These are phyloP conservation scores for Stevia rebaudiana DNA, from an alignment of 140 eudicot species.

Conservation along the genomic window DNA sequence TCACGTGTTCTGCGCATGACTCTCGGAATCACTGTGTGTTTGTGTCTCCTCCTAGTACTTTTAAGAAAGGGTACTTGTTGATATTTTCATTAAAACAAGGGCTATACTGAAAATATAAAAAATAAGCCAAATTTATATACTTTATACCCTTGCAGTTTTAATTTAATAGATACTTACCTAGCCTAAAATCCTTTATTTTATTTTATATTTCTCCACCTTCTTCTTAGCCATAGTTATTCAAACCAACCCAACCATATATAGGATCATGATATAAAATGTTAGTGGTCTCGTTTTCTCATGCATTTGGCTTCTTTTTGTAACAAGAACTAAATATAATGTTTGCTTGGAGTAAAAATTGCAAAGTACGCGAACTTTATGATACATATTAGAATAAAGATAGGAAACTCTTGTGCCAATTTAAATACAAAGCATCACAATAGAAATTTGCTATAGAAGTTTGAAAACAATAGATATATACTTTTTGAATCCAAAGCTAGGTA, in stretches of 20 bases:
- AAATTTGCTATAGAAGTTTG: background rate
- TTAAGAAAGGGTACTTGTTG: background rate
- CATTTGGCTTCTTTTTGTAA: background rate
- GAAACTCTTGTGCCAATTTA: background rate
- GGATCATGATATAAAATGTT: background rate
- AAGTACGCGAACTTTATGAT: background rate
- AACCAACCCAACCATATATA: background rate
- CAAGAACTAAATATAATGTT: background rate
- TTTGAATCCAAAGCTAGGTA: conserved; percentile 7
- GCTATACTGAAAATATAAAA: conserved; percentile 7
- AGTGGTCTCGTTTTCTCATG: background rate
- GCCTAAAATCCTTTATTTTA: background rate
- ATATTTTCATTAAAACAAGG: conserved; percentile 2
- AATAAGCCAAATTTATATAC: background rate
- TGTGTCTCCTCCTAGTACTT: conserved; percentile 18
- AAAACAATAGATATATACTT: background rate
- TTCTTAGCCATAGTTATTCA: background rate
- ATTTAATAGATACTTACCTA: conserved; percentile 2
- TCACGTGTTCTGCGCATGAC: conserved; percentile 34
- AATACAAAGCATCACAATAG: background rate
- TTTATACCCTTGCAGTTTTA: background rate
- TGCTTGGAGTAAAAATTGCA: too few species aligned
- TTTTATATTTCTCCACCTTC: background rate
- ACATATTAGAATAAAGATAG: background rate
- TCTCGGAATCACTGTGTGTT: conserved; percentile 19